Evolutionary conservation across 805 yeast species (phyloP).

Genomic region (Geotrichum ghanense): DNA sequence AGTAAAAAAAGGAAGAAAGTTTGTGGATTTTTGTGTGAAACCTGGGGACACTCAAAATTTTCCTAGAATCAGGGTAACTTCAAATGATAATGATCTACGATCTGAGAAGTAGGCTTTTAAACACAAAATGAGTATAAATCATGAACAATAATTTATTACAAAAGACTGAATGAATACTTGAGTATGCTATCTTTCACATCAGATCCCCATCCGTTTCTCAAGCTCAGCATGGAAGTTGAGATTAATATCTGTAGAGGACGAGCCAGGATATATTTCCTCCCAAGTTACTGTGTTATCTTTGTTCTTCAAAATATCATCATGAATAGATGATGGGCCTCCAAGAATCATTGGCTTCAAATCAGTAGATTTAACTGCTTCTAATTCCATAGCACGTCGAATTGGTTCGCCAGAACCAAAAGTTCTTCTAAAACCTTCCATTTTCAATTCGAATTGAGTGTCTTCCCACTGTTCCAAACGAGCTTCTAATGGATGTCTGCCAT

Average conservation of each 20-base stretch:
- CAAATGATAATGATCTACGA: no score
- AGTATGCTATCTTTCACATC: no score
- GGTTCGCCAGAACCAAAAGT: constrained; percentile 92
- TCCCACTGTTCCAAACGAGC: constrained; percentile 72
- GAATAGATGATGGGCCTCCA: constrained; percentile 51
- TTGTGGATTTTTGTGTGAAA: no score
- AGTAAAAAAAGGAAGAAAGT: no score
- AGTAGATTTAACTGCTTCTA: constrained; percentile 55
- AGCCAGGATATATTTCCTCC: constrained; percentile 73
- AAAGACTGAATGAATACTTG: no score
- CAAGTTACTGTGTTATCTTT: constrained; percentile 74
- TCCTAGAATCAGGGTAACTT: no score
- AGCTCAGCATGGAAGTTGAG: constrained; percentile 61
- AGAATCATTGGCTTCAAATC: constrained; percentile 54
- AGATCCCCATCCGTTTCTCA: constrained; percentile 40
- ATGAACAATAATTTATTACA: no score
- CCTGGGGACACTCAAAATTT: no score
- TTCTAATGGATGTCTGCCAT: constrained; percentile 66
- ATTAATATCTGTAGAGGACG: constrained; percentile 14
- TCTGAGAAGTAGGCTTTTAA: no score
- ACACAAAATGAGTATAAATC: no score
- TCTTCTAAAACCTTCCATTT: constrained; percentile 69
- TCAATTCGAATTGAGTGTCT: constrained; percentile 52
- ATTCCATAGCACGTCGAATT: constrained; percentile 82
- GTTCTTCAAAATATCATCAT: constrained; percentile 67